Evolutionary conservation across 1,284 basidiomycete genomes (phyloP).

Genomic region (Puccinia coronata): DNA sequence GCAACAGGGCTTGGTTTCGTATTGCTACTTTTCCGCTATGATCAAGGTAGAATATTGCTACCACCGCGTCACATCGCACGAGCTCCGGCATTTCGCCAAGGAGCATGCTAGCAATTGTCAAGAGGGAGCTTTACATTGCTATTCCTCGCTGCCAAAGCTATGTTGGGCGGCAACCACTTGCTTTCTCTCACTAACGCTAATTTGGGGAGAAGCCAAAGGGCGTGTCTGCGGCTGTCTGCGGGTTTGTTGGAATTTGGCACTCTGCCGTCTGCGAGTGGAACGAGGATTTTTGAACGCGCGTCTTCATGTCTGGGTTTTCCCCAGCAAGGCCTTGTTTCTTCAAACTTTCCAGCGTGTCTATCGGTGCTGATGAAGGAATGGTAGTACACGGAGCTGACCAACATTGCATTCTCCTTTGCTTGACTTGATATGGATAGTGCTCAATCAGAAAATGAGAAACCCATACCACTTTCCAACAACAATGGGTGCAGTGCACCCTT

Average conservation of each 20-base stretch:
- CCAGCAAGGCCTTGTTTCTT: too few species aligned
- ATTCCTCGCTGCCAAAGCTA: background rate
- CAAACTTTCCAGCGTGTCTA: too few species aligned
- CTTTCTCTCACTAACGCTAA: too few species aligned
- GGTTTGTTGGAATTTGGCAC: too few species aligned
- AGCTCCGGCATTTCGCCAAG: background rate
- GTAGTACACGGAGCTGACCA: background rate
- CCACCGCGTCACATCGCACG: background rate
- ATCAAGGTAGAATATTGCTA: too few species aligned
- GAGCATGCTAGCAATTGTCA: background rate
- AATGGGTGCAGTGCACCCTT: background rate
- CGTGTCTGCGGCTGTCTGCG: too few species aligned
- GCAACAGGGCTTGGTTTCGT: too few species aligned
- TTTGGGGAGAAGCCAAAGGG: too few species aligned
- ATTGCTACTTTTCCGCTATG: too few species aligned
- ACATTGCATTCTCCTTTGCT: background rate
- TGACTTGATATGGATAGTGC: background rate
- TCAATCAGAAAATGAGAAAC: background rate
- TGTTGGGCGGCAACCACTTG: background rate
- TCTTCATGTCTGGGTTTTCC: background rate
- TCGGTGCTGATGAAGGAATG: too few species aligned
- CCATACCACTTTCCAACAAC: conserved; percentile 13
- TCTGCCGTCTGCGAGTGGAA: background rate
- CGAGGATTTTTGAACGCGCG: too few species aligned
- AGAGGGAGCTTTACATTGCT: background rate